These are phyloP conservation scores for Mimosa bimucronata DNA, from an alignment of 306 rosid genomes.

Conservation along the genomic window DNA sequence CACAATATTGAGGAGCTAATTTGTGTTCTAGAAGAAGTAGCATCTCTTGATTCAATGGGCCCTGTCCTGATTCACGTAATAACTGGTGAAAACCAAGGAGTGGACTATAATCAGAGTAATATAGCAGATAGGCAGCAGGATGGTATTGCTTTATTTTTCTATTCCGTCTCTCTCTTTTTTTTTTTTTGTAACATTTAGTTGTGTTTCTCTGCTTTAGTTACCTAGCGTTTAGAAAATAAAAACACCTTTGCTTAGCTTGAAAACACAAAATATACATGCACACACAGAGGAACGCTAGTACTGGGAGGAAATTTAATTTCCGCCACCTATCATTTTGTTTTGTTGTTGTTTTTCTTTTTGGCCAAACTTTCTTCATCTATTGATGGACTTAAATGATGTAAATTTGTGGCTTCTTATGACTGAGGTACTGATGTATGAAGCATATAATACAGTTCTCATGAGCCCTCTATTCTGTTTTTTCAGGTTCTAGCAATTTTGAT, in stretches of 20 bases:
- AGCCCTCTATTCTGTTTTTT: conserved; percentile 32
- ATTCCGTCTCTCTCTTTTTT: not conserved
- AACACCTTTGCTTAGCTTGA: not conserved
- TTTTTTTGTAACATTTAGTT: conserved; percentile 27
- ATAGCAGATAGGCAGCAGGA: conserved; percentile 41
- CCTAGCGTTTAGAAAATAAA: conserved; percentile 20
- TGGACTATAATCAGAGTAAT: conserved; percentile 46
- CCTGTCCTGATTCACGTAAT: conserved; percentile 92
- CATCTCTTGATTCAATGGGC: conserved; percentile 89
- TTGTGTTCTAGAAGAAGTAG: conserved; percentile 83
- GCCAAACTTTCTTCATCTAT: not conserved
- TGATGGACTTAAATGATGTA: not conserved
- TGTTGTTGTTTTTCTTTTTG: not conserved
- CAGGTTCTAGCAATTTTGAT: conserved; percentile 56
- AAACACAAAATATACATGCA: not conserved
- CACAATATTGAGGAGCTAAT: conserved; percentile 81
- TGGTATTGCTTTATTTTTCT: conserved; percentile 47
- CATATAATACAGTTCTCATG: conserved; percentile 23
- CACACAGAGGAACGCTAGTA: not conserved
- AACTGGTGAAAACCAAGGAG: conserved; percentile 70
- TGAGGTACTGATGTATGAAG: not conserved
- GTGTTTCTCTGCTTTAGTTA: conserved; percentile 2
- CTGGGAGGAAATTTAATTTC: conserved; percentile 1
- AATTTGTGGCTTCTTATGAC: conserved; percentile 14
- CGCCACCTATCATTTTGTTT: not conserved